A percentile compares a stretch with the other conserved stretches of the same genome.
phyloP scores from a whole-genome alignment of 176 grass and related monocot genomes.

The Oryza punctata region DNA sequence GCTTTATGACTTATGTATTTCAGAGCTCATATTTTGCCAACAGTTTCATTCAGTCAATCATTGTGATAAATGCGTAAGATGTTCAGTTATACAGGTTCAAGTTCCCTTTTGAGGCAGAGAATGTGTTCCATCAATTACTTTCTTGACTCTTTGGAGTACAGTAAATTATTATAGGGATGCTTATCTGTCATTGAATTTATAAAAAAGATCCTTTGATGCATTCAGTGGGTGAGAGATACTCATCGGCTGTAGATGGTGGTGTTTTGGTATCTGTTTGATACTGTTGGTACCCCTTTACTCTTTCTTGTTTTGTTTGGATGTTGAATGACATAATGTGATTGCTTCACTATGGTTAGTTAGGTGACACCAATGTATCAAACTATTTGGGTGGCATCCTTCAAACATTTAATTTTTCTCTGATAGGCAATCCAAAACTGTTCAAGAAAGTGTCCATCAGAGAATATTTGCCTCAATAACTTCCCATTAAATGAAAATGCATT shows the following conservation, averaged over 20 bases:
- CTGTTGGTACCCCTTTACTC: slow-evolving; percentile 15
- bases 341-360: slow-evolving; percentile 28
- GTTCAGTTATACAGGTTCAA: neutral
- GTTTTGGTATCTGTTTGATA: slow-evolving; percentile 3
- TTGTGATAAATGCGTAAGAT: neutral
- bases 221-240: slow-evolving; percentile 22
- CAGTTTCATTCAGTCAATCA: slow-evolving; percentile 8
- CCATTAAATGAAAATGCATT: neutral
- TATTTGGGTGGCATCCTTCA: neutral
- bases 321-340: slow-evolving; percentile 20
- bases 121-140: slow-evolving; percentile 5
- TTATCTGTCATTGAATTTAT: neutral
- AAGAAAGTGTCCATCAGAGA: slow-evolving; percentile 13
- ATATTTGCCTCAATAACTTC: slow-evolving; percentile 11
- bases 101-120: neutral
- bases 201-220: slow-evolving; percentile 9
- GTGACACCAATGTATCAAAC: slow-evolving; percentile 22
- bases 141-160: neutral
- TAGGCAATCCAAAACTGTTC: slow-evolving; percentile 23
- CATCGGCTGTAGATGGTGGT: neutral
- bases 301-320: slow-evolving; percentile 15
- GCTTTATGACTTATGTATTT: slow-evolving; percentile 10
- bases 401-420: slow-evolving; percentile 36
- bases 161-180: neutral
- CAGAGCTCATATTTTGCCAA: neutral